Base-by-base conservation (phyloP, 2,329 filamentous ascomycete species). In the Arthrobotrys musiformis region DNA sequence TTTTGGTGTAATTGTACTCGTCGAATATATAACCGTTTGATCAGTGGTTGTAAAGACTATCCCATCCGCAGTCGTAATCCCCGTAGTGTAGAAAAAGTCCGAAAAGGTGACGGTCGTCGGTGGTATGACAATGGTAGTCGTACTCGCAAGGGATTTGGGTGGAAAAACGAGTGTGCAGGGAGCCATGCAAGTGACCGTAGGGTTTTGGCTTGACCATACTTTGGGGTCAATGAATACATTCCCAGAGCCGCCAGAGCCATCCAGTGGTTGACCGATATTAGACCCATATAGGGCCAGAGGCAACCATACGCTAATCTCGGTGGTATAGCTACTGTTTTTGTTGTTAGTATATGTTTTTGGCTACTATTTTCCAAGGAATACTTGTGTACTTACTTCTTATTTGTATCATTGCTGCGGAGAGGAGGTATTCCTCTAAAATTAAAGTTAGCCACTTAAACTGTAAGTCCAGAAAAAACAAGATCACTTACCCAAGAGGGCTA, bases 331-430 rank as follows among this genome's bases (percentile, higher is more conserved):
- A 48, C 44, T 48, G 44, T 48, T 48, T 19, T 48, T 40, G 40
- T 70, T 70, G n/a, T 70, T 40, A 52, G 60, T 70, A 50, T 54
- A 26, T 19, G 42, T 24, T 42, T 54, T 42, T 33, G 48, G n/a
- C 13, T n/a, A n/a, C 7, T 40, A n/a, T 15, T 17, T 54, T 42
- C 40, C 19, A 24, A 22, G n/a, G 15, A 17, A 33, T 15, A 35
- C 48, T 56, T 44, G 4, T 44, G 48, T 24, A 48, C 44, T 2
- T 42, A 42, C 40, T 48, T 48, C 19, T 48, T 48, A 24, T 24
- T 48, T 26, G 44, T 48, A 48, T 48, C 44, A 24, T 48, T 48
- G 44, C 44, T 48, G 22, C 44, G 44, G 19, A 48, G 44, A 48
- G 44, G 44, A 26, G 44, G 44, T 4, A 48, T 48, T 48, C 44